Evolutionary conservation across 257 asterid genomes (phyloP), one percentile per base, ranked within the genome.

Genomic region (Cynanchum wilfordii): DNA sequence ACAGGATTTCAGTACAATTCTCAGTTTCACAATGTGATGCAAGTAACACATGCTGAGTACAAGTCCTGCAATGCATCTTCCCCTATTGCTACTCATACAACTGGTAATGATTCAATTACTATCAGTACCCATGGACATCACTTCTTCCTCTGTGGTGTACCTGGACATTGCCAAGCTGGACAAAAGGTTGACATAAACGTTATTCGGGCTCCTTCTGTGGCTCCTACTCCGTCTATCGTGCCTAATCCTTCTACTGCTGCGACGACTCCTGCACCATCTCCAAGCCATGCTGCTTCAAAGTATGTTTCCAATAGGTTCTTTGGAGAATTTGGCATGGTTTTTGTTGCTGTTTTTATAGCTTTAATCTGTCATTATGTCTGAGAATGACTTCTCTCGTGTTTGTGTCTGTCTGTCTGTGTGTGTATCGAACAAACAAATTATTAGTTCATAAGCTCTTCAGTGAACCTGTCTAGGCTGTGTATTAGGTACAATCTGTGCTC

Each of bases 151-250:
- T 91, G 97, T 38, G 93, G 93, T 5, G 89, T 88, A 0, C 95
- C 97, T 40, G 97, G 95, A 15, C 97, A 91, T 76, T 91, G 97
- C 72, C 95, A 88, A 73, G 67, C 97, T 0, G 97, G 97, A 7
- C 97, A 91, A 66, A 91, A 82, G 73, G 93, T 91, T 29, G 96
- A 91, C 65, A 89, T 91, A 77, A 89, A 89, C 6, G 96, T 87
- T 11, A 44, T 10, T 10, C 69, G 70, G 47, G 30, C 71, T 63
- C 81, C 75, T n/a, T 62, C 84, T 0, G 29, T 59, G 2, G 87
- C 82, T 42, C 86, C 89, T n/a, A 40, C 77, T 36, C 85, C 91
- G 4, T 79, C 90, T 0, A 79, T 70, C n/a, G 52, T 73, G 22
- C 76, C 87, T 40, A 42, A 82, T 76, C 71, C 79, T 0, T 59